Evolutionary conservation across 1,284 basidiomycete species (phyloP).

Genomic region (Apiotrichum gamsii): DNA sequence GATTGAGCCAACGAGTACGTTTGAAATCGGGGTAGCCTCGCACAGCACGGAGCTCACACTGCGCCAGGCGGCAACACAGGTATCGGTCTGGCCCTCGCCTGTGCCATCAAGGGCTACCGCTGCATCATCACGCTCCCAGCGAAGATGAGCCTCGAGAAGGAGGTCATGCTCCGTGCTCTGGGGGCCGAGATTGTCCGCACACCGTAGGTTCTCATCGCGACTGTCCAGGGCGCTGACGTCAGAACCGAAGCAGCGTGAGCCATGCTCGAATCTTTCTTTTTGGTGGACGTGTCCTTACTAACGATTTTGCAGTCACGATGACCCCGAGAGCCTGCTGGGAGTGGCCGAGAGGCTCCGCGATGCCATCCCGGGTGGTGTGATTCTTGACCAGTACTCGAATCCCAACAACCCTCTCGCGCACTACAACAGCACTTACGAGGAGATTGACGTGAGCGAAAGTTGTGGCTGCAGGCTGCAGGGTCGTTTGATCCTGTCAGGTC

Average conservation of each 20-base stretch:
- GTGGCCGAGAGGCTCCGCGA: slow-evolving; percentile 71
- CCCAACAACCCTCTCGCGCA: slow-evolving; percentile 80
- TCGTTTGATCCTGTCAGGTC: no score
- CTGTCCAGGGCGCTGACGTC: slow-evolving; percentile 6
- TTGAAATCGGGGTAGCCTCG: slow-evolving; percentile 3
- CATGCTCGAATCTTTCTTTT: neutral
- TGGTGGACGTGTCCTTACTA: neutral
- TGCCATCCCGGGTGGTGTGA: slow-evolving; percentile 76
- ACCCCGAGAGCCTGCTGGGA: slow-evolving; percentile 31
- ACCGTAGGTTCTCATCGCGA: slow-evolving; percentile 56
- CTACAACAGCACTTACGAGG: slow-evolving; percentile 76
- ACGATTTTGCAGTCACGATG: slow-evolving; percentile 49
- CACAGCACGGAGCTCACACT: no score
- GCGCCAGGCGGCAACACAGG: slow-evolving; percentile 79
- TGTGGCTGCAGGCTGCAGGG: no score
- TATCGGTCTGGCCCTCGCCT: slow-evolving; percentile 84
- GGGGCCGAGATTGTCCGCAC: slow-evolving; percentile 93
- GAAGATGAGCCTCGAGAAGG: slow-evolving; percentile 97
- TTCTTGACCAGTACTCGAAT: slow-evolving; percentile 79
- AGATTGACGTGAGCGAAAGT: slow-evolving; percentile 73
- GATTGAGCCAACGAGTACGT: slow-evolving; percentile 65
- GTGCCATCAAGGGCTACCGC: slow-evolving; percentile 55
- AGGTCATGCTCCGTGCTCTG: slow-evolving; percentile 79
- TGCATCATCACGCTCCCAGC: slow-evolving; percentile 88
- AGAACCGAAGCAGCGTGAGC: slow-evolving; percentile 42